Evolutionary conservation across 2,329 filamentous ascomycete genomes (phyloP).

Genomic region (Aspergillus vadensis): DNA sequence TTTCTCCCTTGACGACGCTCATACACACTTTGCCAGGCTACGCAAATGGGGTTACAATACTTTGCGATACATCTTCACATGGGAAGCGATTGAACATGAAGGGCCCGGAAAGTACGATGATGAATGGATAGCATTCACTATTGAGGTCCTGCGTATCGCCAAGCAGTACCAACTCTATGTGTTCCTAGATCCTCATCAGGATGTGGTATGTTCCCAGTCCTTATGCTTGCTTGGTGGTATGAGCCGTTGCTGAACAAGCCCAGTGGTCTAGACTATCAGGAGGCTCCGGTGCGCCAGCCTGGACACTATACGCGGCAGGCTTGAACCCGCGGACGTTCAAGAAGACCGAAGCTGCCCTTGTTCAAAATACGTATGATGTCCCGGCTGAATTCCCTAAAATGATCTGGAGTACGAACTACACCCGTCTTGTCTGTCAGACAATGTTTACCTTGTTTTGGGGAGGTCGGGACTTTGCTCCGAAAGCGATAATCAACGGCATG

Average conservation of each 20-base stretch:
- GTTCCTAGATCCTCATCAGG: constrained; percentile 98
- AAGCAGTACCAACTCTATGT: constrained; percentile 92
- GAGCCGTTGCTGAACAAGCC: constrained; percentile 31
- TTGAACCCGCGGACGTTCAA: constrained; percentile 84
- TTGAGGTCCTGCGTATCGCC: constrained; percentile 77
- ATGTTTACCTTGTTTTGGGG: constrained; percentile 95
- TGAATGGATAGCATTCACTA: constrained; percentile 87
- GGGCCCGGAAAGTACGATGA: constrained; percentile 93
- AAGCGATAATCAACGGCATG: constrained; percentile 88
- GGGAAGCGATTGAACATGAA: constrained; percentile 95
- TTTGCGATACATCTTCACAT: constrained; percentile 95
- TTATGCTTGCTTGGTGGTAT: neutral
- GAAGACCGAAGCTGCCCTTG: constrained; percentile 84
- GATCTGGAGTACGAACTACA: constrained; percentile 99
- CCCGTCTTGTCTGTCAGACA: constrained; percentile 78
- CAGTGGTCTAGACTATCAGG: constrained; percentile 93
- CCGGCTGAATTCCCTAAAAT: constrained; percentile 91
- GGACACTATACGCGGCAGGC: constrained; percentile 94
- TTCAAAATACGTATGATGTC: constrained; percentile 90
- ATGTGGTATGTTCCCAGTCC: constrained; percentile 67
- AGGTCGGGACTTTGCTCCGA: constrained; percentile 88
- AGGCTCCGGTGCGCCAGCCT: constrained; percentile 93
- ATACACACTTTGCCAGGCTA: constrained; percentile 80
- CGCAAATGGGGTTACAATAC: constrained; percentile 93
- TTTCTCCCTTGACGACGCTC: constrained; percentile 79